phyloP scores from a whole-genome alignment of 192 early-diverging fungal species.

The Helicostylum pulchrum region DNA sequence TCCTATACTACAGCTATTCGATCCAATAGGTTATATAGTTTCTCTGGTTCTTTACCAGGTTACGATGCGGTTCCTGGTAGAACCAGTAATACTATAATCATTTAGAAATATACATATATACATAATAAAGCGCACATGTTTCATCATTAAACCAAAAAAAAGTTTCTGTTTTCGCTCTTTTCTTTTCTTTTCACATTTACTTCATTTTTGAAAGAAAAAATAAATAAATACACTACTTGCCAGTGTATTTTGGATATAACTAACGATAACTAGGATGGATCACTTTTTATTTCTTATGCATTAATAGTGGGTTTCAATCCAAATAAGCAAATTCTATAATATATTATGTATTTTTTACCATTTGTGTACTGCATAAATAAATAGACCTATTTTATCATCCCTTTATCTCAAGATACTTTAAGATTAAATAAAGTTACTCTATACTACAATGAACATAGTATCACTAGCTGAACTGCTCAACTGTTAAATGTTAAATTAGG shows the following conservation, averaged over 20 bases:
- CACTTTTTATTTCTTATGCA: no score
- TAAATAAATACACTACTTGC: no score
- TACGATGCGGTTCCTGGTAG: conserved; percentile 30
- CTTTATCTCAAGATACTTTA: not conserved
- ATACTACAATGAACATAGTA: conserved; percentile 1
- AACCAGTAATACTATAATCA: not conserved
- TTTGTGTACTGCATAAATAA: no score
- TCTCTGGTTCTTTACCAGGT: conserved; percentile 22
- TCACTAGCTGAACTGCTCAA: conserved; percentile 22
- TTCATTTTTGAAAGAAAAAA: no score
- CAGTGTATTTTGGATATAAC: no score
- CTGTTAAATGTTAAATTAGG: conserved; percentile 20
- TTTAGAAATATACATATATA: not conserved
- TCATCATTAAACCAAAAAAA: not conserved
- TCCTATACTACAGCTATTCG: conserved; percentile 34
- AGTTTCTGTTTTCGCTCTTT: no score
- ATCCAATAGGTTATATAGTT: conserved; percentile 25
- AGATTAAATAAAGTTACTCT: not conserved
- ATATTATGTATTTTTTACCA: no score
- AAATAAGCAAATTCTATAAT: no score
- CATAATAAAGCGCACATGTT: not conserved
- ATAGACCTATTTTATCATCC: no score
- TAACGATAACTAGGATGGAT: no score
- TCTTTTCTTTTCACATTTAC: no score
- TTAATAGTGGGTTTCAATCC: no score